Evolutionary conservation across 1,284 basidiomycete species (phyloP).

Genomic region (Cryptococcus sp.): DNA sequence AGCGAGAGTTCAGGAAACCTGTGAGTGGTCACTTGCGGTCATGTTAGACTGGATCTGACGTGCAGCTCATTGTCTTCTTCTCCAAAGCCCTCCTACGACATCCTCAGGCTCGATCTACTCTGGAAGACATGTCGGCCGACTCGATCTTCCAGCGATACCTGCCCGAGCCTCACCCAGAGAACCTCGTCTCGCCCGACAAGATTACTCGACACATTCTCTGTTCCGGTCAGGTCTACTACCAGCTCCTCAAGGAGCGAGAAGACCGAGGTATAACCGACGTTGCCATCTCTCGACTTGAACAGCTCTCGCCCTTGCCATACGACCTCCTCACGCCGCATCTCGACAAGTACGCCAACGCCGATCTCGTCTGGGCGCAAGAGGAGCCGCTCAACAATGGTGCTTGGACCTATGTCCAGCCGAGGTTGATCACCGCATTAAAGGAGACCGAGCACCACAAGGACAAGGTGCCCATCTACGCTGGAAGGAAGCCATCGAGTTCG

Average conservation of each 20-base stretch:
- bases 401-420: constrained; percentile 87
- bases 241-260: constrained; percentile 81
- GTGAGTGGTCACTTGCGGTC: not conserved
- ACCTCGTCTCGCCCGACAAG: constrained; percentile 72
- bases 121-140: constrained; percentile 84
- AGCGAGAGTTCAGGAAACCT: constrained; percentile 94
- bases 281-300: constrained; percentile 90
- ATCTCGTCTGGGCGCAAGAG: constrained; percentile 84
- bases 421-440: constrained; percentile 68
- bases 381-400: constrained; percentile 84
- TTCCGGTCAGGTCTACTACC: constrained; percentile 87
- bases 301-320: constrained; percentile 93
- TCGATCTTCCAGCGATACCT: constrained; percentile 90
- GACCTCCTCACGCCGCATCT: constrained; percentile 83
- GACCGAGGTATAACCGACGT: constrained; percentile 84
- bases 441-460: constrained; percentile 85
- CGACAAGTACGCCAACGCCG: constrained; percentile 93
- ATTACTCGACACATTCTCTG: constrained; percentile 89
- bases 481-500: constrained; percentile 78
- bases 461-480: constrained; percentile 80
- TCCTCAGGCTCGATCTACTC: constrained; percentile 76
- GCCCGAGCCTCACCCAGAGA: constrained; percentile 69
- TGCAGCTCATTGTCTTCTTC: constrained; percentile 81
- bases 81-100: constrained; percentile 93
- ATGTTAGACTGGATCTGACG: not conserved